phyloP scores from a whole-genome alignment of 495 filamentous ascomycete species.

The Cladorrhinum samala region DNA sequence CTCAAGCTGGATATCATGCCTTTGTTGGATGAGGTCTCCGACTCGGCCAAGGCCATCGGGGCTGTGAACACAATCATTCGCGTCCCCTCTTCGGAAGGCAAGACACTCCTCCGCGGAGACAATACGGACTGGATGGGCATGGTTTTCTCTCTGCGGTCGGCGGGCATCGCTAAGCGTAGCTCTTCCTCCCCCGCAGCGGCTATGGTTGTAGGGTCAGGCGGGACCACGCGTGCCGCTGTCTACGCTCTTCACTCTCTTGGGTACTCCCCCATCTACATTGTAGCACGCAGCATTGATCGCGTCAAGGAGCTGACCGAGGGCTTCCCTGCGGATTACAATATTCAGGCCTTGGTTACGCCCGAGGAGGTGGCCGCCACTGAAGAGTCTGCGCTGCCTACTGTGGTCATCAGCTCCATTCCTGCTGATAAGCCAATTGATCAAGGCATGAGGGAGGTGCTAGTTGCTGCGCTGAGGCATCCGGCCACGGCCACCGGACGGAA shows the following conservation, averaged over 20 bases:
- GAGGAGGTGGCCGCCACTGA: slow-evolving; percentile 44
- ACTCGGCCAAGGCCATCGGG: slow-evolving; percentile 76
- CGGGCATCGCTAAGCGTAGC: slow-evolving; percentile 48
- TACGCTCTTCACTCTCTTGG: slow-evolving; percentile 80
- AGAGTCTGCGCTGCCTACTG: slow-evolving; percentile 46
- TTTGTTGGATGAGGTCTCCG: slow-evolving; percentile 69
- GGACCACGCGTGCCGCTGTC: slow-evolving; percentile 86
- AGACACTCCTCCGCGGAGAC: slow-evolving; percentile 60
- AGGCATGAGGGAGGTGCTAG: slow-evolving; percentile 60
- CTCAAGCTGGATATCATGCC: slow-evolving; percentile 86
- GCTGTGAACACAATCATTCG: slow-evolving; percentile 91
- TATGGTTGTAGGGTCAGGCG: slow-evolving; percentile 83
- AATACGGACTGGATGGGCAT: slow-evolving; percentile 99
- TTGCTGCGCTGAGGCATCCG: slow-evolving; percentile 47
- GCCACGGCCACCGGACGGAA: slow-evolving; percentile 32
- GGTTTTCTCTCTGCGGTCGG: slow-evolving; percentile 68
- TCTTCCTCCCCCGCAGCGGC: slow-evolving; percentile 37
- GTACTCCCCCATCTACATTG: slow-evolving; percentile 78
- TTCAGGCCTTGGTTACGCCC: slow-evolving; percentile 54
- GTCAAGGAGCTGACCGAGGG: slow-evolving; percentile 58
- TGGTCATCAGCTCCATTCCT: slow-evolving; percentile 86
- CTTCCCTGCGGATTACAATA: slow-evolving; percentile 71
- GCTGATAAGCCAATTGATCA: slow-evolving; percentile 80
- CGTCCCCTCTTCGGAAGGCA: slow-evolving; percentile 16
- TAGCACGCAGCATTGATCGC: slow-evolving; percentile 68